Percentiles rank a stretch among this genome's conserved stretches.
These are phyloP conservation scores for Serendipita sp. DNA, from an alignment of 768 basidiomycete species.

Conservation along the genomic window DNA sequence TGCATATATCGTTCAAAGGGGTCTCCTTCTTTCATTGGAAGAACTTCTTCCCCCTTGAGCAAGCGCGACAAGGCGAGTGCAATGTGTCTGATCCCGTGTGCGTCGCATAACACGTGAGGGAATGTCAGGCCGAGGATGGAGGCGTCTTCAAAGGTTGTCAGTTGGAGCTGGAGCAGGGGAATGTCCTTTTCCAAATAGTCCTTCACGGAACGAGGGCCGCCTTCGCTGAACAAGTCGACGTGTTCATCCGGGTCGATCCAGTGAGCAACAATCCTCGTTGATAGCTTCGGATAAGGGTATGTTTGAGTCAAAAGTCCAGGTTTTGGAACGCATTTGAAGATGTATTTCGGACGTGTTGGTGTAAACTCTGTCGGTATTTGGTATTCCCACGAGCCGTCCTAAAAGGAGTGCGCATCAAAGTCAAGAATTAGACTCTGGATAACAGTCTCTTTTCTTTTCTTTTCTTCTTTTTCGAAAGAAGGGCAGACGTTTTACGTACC, in stretches of 20 bases:
- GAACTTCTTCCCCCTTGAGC: slow-evolving; percentile 10
- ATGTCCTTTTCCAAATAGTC: slow-evolving; percentile 7
- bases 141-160: slow-evolving; percentile 10
- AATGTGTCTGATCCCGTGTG: slow-evolving; percentile 11
- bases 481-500: no score
- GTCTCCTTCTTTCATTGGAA: slow-evolving; percentile 4
- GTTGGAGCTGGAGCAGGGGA: slow-evolving; percentile 4
- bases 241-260: slow-evolving; percentile 6
- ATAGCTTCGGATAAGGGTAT: slow-evolving; percentile 1
- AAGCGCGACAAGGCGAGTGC: slow-evolving; percentile 1
- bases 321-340: neutral
- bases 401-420: no score
- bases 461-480: no score
- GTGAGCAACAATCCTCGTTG: neutral
- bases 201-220: slow-evolving; percentile 9
- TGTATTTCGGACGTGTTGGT: neutral
- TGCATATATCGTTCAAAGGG: neutral
- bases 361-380: slow-evolving; percentile 4
- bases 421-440: no score
- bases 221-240: neutral
- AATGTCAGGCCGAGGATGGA: slow-evolving; percentile 11
- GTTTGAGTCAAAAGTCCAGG: neutral
- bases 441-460: no score
- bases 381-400: slow-evolving; percentile 7
- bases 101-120: slow-evolving; percentile 12